Base-by-base conservation (phyloP, 2,329 filamentous ascomycete genomes). In the Knoxdaviesia proteae region DNA sequence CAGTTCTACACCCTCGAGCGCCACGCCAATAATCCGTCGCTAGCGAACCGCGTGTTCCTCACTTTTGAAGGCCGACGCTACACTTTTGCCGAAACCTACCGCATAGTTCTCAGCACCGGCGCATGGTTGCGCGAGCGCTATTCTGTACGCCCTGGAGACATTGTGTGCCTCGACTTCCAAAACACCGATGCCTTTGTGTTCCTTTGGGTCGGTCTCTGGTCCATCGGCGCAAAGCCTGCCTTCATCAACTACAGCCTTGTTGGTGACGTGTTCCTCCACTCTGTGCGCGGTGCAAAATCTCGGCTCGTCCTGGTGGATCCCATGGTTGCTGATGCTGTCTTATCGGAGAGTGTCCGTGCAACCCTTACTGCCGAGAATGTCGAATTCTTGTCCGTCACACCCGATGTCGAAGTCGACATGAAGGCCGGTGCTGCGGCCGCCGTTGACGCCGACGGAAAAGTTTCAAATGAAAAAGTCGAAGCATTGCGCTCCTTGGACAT, bases 181-280 rank as follows among this genome's bases (percentile, higher is more conserved):
- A 94, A 93, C 55, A 82, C 75, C 36, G 75, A 84, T n/a, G 68
- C 69, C 3, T 88, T 84, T 52, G 53, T 88, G 32, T 82, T 87
- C 54, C 48, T 92, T 6, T 73, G 77, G 67, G 64, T 87, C 43
- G 84, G 78, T 0, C 59, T 93, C 33, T 93, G 84, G 84, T 74
- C 77, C 32, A 74, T 93, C 45, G 86, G 86, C 7, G 84, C 81
- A 0, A 76, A 76, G 44, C 84, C 84, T 0, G 84, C 84, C 0
- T 84, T 90, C 51, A 80, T 93, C 60, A 94, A 94, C 59, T 88
- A 87, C 59, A 90, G 90, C 54, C 62, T 93, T 40, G 68, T 70
- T 0, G 78, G 76, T 8, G 72, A 78, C 32, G 68, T 83, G 0
- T 62, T 94, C 47, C 57, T 71, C 3, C 84, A 94, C 58, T 88